These are phyloP conservation scores for Conticribra guillardii DNA, from an alignment of 108 stramenopile species.

Conservation along the genomic window DNA sequence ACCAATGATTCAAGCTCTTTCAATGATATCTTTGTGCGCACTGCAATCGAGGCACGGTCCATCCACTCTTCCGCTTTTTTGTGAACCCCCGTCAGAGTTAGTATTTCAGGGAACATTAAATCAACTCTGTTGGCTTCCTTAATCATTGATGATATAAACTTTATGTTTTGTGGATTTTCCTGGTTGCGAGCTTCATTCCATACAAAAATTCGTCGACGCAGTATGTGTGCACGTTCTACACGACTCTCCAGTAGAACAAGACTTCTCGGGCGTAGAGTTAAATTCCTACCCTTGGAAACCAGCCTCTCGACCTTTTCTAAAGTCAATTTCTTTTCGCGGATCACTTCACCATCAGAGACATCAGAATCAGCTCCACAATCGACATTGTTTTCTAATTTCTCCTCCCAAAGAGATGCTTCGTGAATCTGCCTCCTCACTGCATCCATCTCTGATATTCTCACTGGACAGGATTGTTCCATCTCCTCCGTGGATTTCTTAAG, in stretches of 20 bases:
- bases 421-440: conserved; percentile 34
- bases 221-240: conserved; percentile 60
- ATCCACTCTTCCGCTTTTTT: conserved; percentile 68
- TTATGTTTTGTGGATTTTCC: conserved; percentile 56
- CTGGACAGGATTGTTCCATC: conserved; percentile 39
- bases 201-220: conserved; percentile 54
- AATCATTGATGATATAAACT: conserved; percentile 59
- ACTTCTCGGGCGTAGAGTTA: conserved; percentile 44
- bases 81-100: conserved; percentile 54
- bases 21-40: conserved; percentile 74
- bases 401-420: conserved; percentile 43
- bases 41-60: conserved; percentile 78
- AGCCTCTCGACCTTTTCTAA: conserved; percentile 50
- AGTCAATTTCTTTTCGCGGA: conserved; percentile 46
- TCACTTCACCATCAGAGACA: conserved; percentile 31
- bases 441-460: conserved; percentile 54
- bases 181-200: conserved; percentile 61
- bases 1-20: conserved; percentile 69
- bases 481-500: conserved; percentile 57
- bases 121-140: conserved; percentile 71
- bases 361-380: conserved; percentile 56
- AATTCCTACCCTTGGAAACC: conserved; percentile 39
- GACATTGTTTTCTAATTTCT: conserved; percentile 40
- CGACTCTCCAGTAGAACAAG: conserved; percentile 57
- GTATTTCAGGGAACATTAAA: conserved; percentile 56